Percentiles rank a stretch among this genome's conserved stretches.
These are phyloP conservation scores for Chalciporus sp. DNA, from an alignment of 1,284 basidiomycete genomes.

Conservation along the genomic window DNA sequence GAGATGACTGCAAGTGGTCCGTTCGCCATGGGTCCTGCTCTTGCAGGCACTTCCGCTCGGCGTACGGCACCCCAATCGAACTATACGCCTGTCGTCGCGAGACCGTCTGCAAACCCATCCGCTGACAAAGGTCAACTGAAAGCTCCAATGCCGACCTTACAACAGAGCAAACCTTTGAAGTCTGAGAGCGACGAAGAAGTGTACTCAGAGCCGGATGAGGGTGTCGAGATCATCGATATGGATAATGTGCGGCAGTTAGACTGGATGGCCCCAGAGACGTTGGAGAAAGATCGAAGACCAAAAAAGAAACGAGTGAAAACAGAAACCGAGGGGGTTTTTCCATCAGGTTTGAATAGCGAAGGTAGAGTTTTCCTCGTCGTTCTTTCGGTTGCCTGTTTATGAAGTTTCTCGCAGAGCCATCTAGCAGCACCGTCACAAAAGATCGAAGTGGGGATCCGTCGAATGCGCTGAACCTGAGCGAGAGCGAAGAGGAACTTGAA, in stretches of 20 bases:
- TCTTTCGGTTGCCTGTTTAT: neutral
- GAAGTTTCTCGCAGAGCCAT: slow-evolving; percentile 29
- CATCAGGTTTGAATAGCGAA: slow-evolving; percentile 35
- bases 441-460: slow-evolving; percentile 56
- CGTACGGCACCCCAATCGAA: slow-evolving; percentile 56
- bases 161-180: slow-evolving; percentile 19
- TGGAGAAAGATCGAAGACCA: slow-evolving; percentile 59
- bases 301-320: slow-evolving; percentile 46
- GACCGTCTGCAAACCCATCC: slow-evolving; percentile 35
- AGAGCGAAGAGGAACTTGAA: slow-evolving; percentile 83
- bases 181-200: slow-evolving; percentile 60
- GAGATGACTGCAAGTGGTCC: slow-evolving; percentile 86
- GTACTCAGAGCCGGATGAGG: slow-evolving; percentile 89
- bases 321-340: slow-evolving; percentile 46
- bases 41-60: slow-evolving; percentile 56
- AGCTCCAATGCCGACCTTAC: neutral
- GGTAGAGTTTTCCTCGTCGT: slow-evolving; percentile 27
- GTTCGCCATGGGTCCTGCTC: slow-evolving; percentile 80
- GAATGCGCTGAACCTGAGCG: slow-evolving; percentile 80
- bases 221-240: slow-evolving; percentile 88
- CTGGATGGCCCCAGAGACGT: slow-evolving; percentile 85
- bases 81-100: slow-evolving; percentile 46
- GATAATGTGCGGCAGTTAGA: slow-evolving; percentile 80
- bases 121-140: slow-evolving; percentile 23
- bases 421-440: slow-evolving; percentile 37